Evolutionary conservation across 2,329 filamentous ascomycete genomes (phyloP), one percentile per base, ranked within the genome.

Genomic region (Botrytis porri): DNA sequence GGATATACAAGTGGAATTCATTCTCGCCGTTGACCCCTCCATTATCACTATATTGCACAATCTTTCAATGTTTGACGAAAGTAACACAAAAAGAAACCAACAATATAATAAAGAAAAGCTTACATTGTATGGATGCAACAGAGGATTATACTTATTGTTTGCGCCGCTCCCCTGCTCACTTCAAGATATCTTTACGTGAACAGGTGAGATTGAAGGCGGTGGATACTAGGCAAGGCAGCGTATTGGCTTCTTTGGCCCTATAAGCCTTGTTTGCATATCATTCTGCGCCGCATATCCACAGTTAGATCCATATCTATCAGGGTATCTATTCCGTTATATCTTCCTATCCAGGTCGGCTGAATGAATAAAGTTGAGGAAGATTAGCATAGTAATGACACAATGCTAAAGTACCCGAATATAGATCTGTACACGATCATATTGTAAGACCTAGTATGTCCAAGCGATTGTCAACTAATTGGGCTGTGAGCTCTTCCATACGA

Each of bases 1-100:
- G 25, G 35, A 69, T 29, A 72, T 35, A 51, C 70, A 72, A 22
- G 70, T 67, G 22, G 70, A 72, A 69, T 72, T 72, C 20, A 16
- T 43, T 22, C 29, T 70, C 20, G 29, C 32, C 39, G 39, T 70
- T 62, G 67, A 35, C 39, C 8, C 54, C 25, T 18, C n/a, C 29
- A 72, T 69, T 39, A 39, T 60, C 32, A 57, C 14, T 29, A 25
- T 57, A 32, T 41, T 32, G 37, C 39, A 41, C 18, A 32, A 67
- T 18, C 25, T 41, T 57, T 57, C 37, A n/a, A 41, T 10, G 20
- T 18, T 32, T 25, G 7, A 25, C 29, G 1, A 67, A 9, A 6
- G 16, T 41, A 12, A 12, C 25, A 25, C 16, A 9, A 69, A 54
- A 69, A 37, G 39, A 59, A 60, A 45, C n/a, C 35, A 41, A 57